Conservation (phyloP, 108 stramenopile genomes). For the Skeletonema grethae region DNA sequence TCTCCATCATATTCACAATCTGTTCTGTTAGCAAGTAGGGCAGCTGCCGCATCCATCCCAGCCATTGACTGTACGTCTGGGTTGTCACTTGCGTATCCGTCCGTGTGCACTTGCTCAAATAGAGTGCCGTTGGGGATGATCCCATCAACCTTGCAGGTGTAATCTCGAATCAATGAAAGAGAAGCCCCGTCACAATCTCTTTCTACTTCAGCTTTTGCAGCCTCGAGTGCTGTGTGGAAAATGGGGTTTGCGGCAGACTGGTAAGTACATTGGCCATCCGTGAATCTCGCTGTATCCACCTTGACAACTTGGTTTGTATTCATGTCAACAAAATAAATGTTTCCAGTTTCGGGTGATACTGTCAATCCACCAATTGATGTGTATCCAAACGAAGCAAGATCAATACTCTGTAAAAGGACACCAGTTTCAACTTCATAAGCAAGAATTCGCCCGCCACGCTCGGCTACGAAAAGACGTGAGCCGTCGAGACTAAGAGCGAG, state of each 20-base stretch:
- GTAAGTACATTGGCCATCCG: constrained; percentile 18
- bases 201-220: not conserved
- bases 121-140: constrained; percentile 36
- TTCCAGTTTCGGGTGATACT: constrained; percentile 25
- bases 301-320: constrained; percentile 36
- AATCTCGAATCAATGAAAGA: constrained; percentile 22
- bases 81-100: constrained; percentile 52
- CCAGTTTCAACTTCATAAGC: constrained; percentile 46
- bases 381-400: constrained; percentile 23
- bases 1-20: constrained; percentile 52
- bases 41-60: constrained; percentile 53
- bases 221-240: not conserved
- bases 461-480: constrained; percentile 43
- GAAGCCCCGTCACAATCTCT: not conserved
- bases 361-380: constrained; percentile 44
- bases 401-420: constrained; percentile 27
- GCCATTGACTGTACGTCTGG: constrained; percentile 52
- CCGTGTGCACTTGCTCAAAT: constrained; percentile 57
- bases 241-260: constrained; percentile 13
- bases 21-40: constrained; percentile 46
- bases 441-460: constrained; percentile 38
- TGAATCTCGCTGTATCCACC: constrained; percentile 12
- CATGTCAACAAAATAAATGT: constrained; percentile 44
- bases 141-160: constrained; percentile 30
- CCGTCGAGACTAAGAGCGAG: constrained; percentile 45